Percentiles rank a stretch among this genome's conserved stretches.
These are phyloP conservation scores for Russula vinacea DNA, from an alignment of 768 basidiomycete species.

Conservation along the genomic window DNA sequence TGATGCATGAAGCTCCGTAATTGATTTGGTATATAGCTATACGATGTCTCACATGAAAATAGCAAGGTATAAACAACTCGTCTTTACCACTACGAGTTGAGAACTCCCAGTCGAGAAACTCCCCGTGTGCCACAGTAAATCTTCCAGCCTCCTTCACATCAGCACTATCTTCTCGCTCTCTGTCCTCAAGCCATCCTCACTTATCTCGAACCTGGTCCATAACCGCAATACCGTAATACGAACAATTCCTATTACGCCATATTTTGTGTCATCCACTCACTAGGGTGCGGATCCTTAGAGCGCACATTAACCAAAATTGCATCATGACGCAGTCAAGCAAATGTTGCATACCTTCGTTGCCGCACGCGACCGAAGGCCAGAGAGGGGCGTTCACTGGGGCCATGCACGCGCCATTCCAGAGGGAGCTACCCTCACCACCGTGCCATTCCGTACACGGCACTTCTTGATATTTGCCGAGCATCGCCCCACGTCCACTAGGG, in stretches of 20 bases:
- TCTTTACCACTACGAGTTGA: too few relatives aligned
- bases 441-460: constrained; percentile 57
- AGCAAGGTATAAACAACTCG: not conserved
- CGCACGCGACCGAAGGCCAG: constrained; percentile 54
- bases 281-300: constrained; percentile 9
- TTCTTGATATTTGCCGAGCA: constrained; percentile 52
- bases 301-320: not conserved
- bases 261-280: not conserved
- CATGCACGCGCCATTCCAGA: constrained; percentile 52
- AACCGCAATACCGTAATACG: not conserved
- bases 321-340: not conserved
- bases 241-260: not conserved
- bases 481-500: constrained; percentile 47
- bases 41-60: not conserved
- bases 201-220: too few relatives aligned
- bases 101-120: too few relatives aligned
- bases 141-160: too few relatives aligned
- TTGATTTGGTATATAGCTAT: too few relatives aligned
- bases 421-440: constrained; percentile 46
- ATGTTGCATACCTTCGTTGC: constrained; percentile 46
- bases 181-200: too few relatives aligned
- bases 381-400: constrained; percentile 45
- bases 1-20: too few relatives aligned
- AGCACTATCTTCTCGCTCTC: not conserved
- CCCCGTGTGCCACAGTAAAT: too few relatives aligned